These are phyloP conservation scores for Agaricales sp. DNA, from an alignment of 1,284 basidiomycete genomes.

Conservation along the genomic window DNA sequence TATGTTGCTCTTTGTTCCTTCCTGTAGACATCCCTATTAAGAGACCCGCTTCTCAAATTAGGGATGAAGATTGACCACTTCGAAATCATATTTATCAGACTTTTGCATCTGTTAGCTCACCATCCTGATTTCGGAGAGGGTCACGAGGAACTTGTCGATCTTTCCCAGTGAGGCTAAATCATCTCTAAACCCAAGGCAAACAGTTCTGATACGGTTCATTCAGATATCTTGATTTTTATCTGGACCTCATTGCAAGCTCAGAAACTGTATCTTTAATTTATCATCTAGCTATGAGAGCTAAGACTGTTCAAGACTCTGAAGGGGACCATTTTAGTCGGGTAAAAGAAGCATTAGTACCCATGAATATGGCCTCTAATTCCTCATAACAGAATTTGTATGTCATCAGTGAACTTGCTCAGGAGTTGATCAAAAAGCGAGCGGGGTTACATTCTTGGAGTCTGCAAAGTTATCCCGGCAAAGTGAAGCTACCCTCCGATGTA, in stretches of 20 bases:
- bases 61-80: conserved; percentile 58
- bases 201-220: neutral
- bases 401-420: conserved; percentile 83
- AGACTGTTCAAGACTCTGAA: conserved; percentile 76
- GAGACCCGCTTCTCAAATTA: conserved; percentile 17
- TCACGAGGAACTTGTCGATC: conserved; percentile 57
- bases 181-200: neutral
- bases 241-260: conserved; percentile 62
- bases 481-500: conserved; percentile 78
- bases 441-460: conserved; percentile 67
- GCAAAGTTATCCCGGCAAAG: conserved; percentile 70
- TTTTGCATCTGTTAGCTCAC: conserved; percentile 84
- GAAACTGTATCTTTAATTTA: conserved; percentile 82
- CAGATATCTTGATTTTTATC: conserved; percentile 86
- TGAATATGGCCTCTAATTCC: too few relatives aligned
- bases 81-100: conserved; percentile 77
- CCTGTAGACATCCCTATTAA: too few relatives aligned
- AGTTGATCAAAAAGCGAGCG: conserved; percentile 70
- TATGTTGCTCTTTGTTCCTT: conserved; percentile 5
- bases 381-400: conserved; percentile 76
- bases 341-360: too few relatives aligned
- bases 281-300: conserved; percentile 74
- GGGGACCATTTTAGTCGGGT: conserved; percentile 63
- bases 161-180: conserved; percentile 47
- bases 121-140: conserved; percentile 81